Conservation (phyloP, 495 filamentous ascomycete genomes). For the Aspergillus ellipticus region DNA sequence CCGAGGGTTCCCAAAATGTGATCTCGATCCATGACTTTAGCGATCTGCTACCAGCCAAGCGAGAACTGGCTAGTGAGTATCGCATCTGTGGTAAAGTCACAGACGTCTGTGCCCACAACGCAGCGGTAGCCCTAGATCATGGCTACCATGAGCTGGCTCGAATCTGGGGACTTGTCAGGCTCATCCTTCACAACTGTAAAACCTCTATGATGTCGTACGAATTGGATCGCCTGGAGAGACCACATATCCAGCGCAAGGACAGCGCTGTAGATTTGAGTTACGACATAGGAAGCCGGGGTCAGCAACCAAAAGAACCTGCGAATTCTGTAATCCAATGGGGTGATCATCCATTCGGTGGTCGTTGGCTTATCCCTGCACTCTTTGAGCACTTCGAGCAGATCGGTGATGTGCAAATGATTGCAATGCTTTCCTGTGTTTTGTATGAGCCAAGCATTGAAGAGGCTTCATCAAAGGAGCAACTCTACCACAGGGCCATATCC, state of each 20-base stretch:
- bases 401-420: conserved; percentile 88
- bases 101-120: conserved; percentile 79
- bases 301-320: conserved; percentile 3
- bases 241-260: conserved; percentile 25
- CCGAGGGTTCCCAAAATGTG: conserved; percentile 45
- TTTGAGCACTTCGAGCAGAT: conserved; percentile 76
- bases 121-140: conserved; percentile 66
- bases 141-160: conserved; percentile 73
- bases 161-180: conserved; percentile 75
- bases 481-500: conserved; percentile 15
- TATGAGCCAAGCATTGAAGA: conserved; percentile 53
- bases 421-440: conserved; percentile 89
- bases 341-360: conserved; percentile 69
- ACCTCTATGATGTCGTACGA: conserved; percentile 41
- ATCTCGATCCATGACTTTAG: conserved; percentile 69
- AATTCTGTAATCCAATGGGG: conserved; percentile 79
- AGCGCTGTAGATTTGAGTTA: conserved; percentile 33
- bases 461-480: conserved; percentile 4
- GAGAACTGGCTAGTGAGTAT: conserved; percentile 71
- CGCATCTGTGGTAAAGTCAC: conserved; percentile 76
- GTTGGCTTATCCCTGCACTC: conserved; percentile 60
- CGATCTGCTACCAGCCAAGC: conserved; percentile 69
- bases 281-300: conserved; percentile 19
- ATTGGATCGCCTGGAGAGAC: conserved; percentile 56
- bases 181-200: conserved; percentile 75